phyloP scores from a whole-genome alignment of 805 yeast species.

The Starmerella geochares region DNA sequence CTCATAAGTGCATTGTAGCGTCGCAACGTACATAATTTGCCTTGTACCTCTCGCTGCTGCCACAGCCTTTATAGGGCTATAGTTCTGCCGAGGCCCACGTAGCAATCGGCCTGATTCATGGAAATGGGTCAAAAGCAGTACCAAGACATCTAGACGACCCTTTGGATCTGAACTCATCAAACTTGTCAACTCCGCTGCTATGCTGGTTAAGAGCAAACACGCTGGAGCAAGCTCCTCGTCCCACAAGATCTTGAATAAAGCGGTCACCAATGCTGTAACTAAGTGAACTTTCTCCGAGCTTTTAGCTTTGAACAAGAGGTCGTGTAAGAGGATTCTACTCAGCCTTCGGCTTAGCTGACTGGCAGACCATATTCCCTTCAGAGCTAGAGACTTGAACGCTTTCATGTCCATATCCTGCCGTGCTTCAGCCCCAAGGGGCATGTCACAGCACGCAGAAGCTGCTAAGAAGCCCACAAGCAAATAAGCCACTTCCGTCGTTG shows the following conservation, averaged over 20 bases:
- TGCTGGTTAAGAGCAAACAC: not conserved
- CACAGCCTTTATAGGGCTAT: not conserved
- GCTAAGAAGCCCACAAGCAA: not conserved
- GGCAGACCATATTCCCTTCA: not conserved
- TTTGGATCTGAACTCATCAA: too few relatives aligned
- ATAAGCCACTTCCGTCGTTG: not conserved
- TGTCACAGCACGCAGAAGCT: not conserved
- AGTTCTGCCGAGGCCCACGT: not conserved
- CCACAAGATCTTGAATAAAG: not conserved
- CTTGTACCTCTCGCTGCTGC: not conserved
- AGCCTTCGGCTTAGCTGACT: not conserved
- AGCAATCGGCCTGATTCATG: not conserved
- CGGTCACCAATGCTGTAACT: not conserved
- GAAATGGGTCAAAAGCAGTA: not conserved
- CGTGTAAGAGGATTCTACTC: not conserved
- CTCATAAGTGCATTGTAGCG: not conserved
- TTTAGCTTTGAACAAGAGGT: not conserved
- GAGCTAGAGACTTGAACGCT: not conserved
- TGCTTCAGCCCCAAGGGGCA: too few relatives aligned
- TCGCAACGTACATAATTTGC: not conserved
- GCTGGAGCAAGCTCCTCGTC: not conserved
- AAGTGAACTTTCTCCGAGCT: not conserved
- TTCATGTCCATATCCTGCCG: too few relatives aligned
- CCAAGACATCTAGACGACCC: not conserved
- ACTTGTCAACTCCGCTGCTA: not conserved